Evolutionary conservation across 768 basidiomycete species (phyloP), one percentile per base, ranked within the genome.

Genomic region (Suillus clintonianus): DNA sequence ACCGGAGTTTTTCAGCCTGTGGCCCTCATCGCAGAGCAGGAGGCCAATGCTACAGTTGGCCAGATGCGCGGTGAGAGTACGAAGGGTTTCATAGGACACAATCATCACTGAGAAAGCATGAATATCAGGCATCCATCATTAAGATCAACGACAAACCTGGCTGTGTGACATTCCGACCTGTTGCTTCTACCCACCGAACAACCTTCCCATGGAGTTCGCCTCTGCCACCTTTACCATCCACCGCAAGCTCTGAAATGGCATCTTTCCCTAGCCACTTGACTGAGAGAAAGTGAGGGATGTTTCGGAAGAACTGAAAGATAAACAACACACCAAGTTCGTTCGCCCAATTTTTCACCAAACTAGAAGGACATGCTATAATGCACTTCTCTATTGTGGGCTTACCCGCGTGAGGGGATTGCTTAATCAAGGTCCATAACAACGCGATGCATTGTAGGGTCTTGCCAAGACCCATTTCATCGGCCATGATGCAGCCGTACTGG

Each of bases 391-490:
- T 95, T 0, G 92, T 89, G 2, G 89, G 83, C 76, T 90, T 97
- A 34, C 90, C 87, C 0, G 95, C 81, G 59, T 89, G 87, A 0
- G 97, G 95, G 0, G 97, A 98, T 71, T 99, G 97, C 76, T 95
- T 97, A 57, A 99, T 79, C 14, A 99, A 77, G 0, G 97, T 98
- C 95, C 96, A 99, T 62, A 99, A 77, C 22, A 99, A 85, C 2
- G 97, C 84, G 65, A 99, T 98, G 73, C 97, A 99, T 73, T 99
- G 97, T 17, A 99, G 82, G 17, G 96, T 97, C 77, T 97, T 96
- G 19, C 94, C 97, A 15, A 99, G 86, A 70, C 97, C 97, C 97
- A 99, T 99, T 77, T 97, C 97, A 71, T 99, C 97, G 1, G 97
- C 97, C 97, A 99, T 98, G 75, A 99, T 99, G 72, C 97, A 99